Evolutionary conservation across 139 green algal genomes (phyloP), one percentile per base, ranked within the genome.

Genomic region (Tetratostichococcus sp.): DNA sequence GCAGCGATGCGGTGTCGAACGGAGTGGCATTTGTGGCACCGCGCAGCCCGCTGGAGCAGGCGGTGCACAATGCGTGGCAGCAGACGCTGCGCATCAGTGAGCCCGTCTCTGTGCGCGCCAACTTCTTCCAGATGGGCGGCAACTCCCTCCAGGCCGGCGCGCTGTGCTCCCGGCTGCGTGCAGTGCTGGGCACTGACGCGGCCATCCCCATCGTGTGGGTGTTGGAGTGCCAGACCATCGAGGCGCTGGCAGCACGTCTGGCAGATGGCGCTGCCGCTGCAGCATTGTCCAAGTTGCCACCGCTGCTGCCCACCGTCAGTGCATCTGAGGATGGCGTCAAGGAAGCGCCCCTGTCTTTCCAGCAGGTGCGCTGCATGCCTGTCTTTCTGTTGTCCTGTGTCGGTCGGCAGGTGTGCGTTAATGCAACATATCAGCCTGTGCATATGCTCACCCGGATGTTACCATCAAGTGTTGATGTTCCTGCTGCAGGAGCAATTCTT

Each of bases 121-220:
- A 62, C 50, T 62, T 62, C 50, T 62, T 62, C 50, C 50, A 62
- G 50, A 58, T 79, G 26, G 78, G 78, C 42, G 78, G 78, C 39
- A 83, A 43, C 70, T 79, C 73, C 14, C 78, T 83, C 32, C 65
- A 43, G 70, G 78, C 70, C 42, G 73, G 74, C 39, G 69, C 62
- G 26, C 33, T 82, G 22, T 70, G 42, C 57, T 74, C 57, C 58
- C 58, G 66, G 65, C 14, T 74, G 23, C 65, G 67, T 11, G 28
- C 35, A 8, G 57, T 58, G 26, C 42, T 74, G 26, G 26, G 32
- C 16, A 1, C 73, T 14, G 69, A 72, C 4, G 25, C 14, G 50
- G 17, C 50, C 19, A 62, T 76, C 65, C 76, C 77, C n/a, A 59
- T 65, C 67, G 42, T 71, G 32, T 39, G 39, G 65, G 43, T 82